A percentile compares a stretch with the other conserved stretches of the same genome.
phyloP scores from a whole-genome alignment of 495 filamentous ascomycete species.

The Penicillium paradoxum region DNA sequence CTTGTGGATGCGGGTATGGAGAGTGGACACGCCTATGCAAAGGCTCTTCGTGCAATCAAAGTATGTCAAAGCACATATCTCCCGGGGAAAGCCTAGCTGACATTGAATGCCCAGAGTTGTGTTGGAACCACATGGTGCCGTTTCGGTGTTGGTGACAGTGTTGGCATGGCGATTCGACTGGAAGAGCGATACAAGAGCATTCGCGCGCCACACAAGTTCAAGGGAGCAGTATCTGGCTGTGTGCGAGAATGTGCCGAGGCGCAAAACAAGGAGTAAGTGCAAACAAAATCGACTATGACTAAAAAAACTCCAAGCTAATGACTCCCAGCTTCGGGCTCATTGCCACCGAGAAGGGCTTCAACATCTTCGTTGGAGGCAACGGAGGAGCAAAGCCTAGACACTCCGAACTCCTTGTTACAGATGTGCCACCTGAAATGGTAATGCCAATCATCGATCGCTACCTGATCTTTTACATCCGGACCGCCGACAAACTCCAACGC shows the following conservation, averaged over 20 bases:
- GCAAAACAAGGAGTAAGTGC: conserved; percentile 81
- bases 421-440: conserved; percentile 81
- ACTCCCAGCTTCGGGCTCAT: conserved; percentile 78
- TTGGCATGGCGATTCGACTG: conserved; percentile 90
- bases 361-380: conserved; percentile 91
- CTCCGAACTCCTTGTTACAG: conserved; percentile 82
- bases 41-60: conserved; percentile 87
- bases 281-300: background rate
- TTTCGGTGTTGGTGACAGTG: conserved; percentile 89
- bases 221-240: conserved; percentile 87
- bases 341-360: conserved; percentile 92
- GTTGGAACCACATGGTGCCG: conserved; percentile 95
- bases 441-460: conserved; percentile 87
- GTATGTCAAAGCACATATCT: conserved; percentile 17
- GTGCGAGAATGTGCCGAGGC: conserved; percentile 94
- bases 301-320: conserved; percentile 10
- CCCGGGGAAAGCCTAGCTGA: background rate
- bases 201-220: conserved; percentile 87
- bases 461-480: conserved; percentile 94
- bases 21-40: conserved; percentile 91
- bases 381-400: conserved; percentile 86
- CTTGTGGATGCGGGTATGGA: conserved; percentile 92
- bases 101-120: conserved; percentile 52
- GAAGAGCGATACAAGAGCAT: conserved; percentile 96
- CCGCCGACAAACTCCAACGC: conserved; percentile 89